Percentiles rank a stretch among this genome's conserved stretches.
Conservation (phyloP, 345 rosid species). For the Leavenworthia alabamica region DNA sequence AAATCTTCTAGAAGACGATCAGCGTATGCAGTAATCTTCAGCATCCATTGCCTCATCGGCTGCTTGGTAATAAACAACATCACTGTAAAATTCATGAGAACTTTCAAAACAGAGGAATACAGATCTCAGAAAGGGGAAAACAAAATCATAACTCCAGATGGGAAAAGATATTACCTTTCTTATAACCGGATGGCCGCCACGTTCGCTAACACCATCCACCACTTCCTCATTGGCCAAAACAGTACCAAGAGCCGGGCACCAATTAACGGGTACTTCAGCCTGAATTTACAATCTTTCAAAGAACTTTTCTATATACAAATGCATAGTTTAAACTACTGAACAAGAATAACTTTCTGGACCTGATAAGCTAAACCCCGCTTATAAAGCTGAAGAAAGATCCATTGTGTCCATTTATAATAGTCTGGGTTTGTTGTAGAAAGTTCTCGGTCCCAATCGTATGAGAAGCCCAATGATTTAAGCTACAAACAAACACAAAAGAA, state of each 20-base stretch:
- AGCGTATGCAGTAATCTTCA: constrained; percentile 89
- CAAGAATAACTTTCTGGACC: constrained; percentile 36
- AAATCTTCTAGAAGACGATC: constrained; percentile 89
- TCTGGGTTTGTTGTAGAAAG: constrained; percentile 87
- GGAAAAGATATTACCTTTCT: constrained; percentile 60
- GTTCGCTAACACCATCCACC: constrained; percentile 93
- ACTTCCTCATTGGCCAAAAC: constrained; percentile 99
- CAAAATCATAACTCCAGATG: neutral
- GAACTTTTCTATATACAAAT: constrained; percentile 11
- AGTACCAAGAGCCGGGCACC: constrained; percentile 99
- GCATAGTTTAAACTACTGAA: constrained; percentile 1
- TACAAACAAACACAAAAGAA: constrained; percentile 38
- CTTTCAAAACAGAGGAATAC: constrained; percentile 42
- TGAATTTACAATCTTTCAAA: constrained; percentile 29
- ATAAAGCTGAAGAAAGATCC: constrained; percentile 93
- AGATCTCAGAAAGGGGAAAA: constrained; percentile 2
- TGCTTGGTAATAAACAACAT: constrained; percentile 95
- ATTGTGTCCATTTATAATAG: constrained; percentile 91
- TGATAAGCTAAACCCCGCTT: constrained; percentile 98
- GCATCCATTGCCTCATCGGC: constrained; percentile 99
- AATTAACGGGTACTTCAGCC: constrained; percentile 98
- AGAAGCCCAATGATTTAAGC: constrained; percentile 89
- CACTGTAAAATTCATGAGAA: constrained; percentile 79
- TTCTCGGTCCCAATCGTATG: constrained; percentile 96
- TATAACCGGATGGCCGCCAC: constrained; percentile 90